Conservation (phyloP, 2,329 filamentous ascomycete genomes). For the Nothophaeocryptopus gaeumannii region DNA sequence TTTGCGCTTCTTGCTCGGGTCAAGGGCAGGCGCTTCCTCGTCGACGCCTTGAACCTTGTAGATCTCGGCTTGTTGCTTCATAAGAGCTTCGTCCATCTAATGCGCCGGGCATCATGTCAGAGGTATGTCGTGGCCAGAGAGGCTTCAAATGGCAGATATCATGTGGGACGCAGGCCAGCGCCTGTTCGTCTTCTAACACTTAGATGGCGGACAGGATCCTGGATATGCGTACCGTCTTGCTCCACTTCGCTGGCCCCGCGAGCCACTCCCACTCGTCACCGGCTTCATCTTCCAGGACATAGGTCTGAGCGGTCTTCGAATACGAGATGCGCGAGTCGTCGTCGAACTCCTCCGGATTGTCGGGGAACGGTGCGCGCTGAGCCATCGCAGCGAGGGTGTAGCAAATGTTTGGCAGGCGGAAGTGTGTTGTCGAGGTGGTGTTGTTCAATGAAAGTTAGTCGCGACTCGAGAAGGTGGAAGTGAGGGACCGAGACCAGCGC, state of each 20-base stretch:
- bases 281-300: constrained; percentile 78
- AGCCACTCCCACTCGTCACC: constrained; percentile 85
- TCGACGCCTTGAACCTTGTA: constrained; percentile 61
- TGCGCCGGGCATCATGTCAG: constrained; percentile 18
- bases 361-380: constrained; percentile 44
- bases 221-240: constrained; percentile 55
- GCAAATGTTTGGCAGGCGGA: background rate
- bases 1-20: constrained; percentile 41
- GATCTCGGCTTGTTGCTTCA: constrained; percentile 60
- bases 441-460: background rate
- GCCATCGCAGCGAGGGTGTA: constrained; percentile 12
- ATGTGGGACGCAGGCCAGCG: constrained; percentile 25
- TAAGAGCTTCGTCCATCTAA: constrained; percentile 58
- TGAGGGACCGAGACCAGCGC: background rate
- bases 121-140: constrained; percentile 5
- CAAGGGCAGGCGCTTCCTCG: constrained; percentile 44
- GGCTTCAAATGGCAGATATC: constrained; percentile 11
- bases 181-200: constrained; percentile 13
- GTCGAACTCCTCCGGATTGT: constrained; percentile 66
- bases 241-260: constrained; percentile 68
- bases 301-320: constrained; percentile 72
- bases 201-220: constrained; percentile 23
- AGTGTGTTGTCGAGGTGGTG: background rate
- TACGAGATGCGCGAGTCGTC: constrained; percentile 80
- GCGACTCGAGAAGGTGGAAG: background rate